A percentile compares a stretch with the other conserved stretches of the same genome.
Conservation (phyloP, 768 basidiomycete species). For the Russula compacta region DNA sequence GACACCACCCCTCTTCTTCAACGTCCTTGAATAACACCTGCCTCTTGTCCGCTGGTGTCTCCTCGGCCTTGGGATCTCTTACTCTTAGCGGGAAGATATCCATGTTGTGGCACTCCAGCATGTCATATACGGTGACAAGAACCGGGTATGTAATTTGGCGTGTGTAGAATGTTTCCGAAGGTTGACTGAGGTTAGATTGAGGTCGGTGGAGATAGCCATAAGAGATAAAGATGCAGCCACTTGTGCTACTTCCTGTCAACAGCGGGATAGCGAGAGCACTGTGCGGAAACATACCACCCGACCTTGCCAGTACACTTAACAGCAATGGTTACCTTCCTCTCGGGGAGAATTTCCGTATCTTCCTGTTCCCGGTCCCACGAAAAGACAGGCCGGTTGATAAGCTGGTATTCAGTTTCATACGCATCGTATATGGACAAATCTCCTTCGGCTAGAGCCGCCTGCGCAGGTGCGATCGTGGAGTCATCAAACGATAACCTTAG, state of each 20-base stretch:
- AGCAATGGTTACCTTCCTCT: constrained; percentile 57
- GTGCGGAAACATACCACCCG: constrained; percentile 62
- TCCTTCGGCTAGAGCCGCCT: constrained; percentile 70
- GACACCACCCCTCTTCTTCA: constrained; percentile 64
- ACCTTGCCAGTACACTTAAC: constrained; percentile 82
- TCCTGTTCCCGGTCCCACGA: constrained; percentile 47
- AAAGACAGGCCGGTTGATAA: constrained; percentile 72
- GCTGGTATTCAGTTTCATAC: constrained; percentile 83
- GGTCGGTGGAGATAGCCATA: constrained; percentile 63
- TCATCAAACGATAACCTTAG: constrained; percentile 84
- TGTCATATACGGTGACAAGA: constrained; percentile 90
- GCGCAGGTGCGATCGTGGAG: constrained; percentile 71
- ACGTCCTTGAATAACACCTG: constrained; percentile 32
- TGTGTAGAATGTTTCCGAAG: constrained; percentile 60
- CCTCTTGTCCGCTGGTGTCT: constrained; percentile 19
- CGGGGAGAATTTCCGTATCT: constrained; percentile 53
- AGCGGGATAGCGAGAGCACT: not conserved
- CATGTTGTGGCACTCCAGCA: constrained; percentile 82
- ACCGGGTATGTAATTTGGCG: constrained; percentile 85
- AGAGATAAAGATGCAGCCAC: constrained; percentile 71
- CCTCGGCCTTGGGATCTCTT: constrained; percentile 14
- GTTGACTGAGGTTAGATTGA: constrained; percentile 24
- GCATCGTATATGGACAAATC: constrained; percentile 74
- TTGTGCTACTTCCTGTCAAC: constrained; percentile 41
- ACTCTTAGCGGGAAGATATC: constrained; percentile 62